Percentiles rank a stretch among this genome's conserved stretches.
Conservation (phyloP, 2,329 filamentous ascomycete species). For the Clonostachys sp. region DNA sequence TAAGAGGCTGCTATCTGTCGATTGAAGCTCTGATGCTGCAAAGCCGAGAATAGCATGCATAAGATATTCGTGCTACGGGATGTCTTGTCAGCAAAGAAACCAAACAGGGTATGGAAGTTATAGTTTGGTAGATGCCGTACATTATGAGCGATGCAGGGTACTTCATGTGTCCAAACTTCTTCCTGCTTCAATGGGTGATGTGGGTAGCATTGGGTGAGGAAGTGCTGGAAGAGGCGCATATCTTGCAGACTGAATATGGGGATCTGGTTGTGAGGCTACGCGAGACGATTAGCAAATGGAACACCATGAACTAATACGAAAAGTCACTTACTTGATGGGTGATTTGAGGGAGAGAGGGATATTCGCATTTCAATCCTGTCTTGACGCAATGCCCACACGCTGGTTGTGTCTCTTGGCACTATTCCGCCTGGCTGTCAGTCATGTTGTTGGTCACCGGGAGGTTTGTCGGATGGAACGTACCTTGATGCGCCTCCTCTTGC, state of each 20-base stretch:
- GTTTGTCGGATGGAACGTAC: conserved; percentile 18
- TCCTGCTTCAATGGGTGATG: conserved; percentile 63
- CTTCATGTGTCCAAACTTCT: conserved; percentile 60
- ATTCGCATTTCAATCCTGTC: conserved; percentile 58
- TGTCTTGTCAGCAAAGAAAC: too few relatives aligned
- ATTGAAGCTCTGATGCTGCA: conserved; percentile 60
- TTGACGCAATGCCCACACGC: conserved; percentile 60
- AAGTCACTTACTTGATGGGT: conserved; percentile 39
- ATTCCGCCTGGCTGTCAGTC: not conserved
- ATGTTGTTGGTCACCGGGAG: not conserved
- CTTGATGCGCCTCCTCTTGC: conserved; percentile 63
- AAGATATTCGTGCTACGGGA: conserved; percentile 53
- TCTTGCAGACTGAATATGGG: conserved; percentile 57
- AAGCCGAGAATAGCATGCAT: conserved; percentile 69
- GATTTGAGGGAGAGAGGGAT: conserved; percentile 46
- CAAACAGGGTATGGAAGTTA: not conserved
- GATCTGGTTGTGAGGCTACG: conserved; percentile 50
- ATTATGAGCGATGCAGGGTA: conserved; percentile 63
- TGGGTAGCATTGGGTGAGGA: conserved; percentile 56
- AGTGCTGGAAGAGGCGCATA: conserved; percentile 68
- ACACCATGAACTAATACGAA: not conserved
- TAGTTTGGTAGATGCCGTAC: conserved; percentile 29
- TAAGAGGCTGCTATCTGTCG: conserved; percentile 43
- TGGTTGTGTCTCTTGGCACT: conserved; percentile 64
- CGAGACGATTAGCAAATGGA: not conserved